Percentiles rank a stretch among this genome's conserved stretches.
These are phyloP conservation scores for Chlamydomonas applanata DNA, from an alignment of 139 green algal species.

Conservation along the genomic window DNA sequence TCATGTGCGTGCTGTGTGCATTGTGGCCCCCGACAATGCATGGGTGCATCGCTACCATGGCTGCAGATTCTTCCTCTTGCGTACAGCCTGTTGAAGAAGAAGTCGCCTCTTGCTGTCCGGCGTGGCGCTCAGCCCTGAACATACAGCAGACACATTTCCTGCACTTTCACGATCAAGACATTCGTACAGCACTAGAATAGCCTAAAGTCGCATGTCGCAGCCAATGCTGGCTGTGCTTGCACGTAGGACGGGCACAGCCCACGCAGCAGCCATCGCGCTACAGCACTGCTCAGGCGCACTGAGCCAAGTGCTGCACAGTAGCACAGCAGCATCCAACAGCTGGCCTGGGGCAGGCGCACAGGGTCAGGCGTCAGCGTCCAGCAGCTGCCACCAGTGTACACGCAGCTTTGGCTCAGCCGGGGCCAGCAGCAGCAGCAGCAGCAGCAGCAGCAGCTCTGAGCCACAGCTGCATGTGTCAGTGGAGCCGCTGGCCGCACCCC, in stretches of 20 bases:
- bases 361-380: too few relatives aligned
- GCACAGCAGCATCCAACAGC: background rate
- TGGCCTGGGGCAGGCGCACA: too few relatives aligned
- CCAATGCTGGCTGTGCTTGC: background rate
- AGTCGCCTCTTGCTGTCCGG: slow-evolving; percentile 6
- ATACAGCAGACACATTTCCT: background rate
- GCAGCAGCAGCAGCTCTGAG: too few relatives aligned
- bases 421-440: background rate
- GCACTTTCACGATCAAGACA: too few relatives aligned
- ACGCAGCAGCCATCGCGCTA: background rate
- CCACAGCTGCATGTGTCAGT: slow-evolving; percentile 48
- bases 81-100: slow-evolving; percentile 41
- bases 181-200: too few relatives aligned
- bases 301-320: too few relatives aligned
- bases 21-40: too few relatives aligned
- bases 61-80: slow-evolving; percentile 36
- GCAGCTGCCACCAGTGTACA: background rate
- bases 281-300: background rate
- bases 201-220: too few relatives aligned
- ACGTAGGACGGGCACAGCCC: background rate
- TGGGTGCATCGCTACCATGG: background rate
- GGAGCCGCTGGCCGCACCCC: slow-evolving; percentile 51
- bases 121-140: background rate
- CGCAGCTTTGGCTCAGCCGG: background rate
- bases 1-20: too few relatives aligned